Evolutionary conservation across 2,329 filamentous ascomycete genomes (phyloP).

Genomic region (Fusarium devonianum): DNA sequence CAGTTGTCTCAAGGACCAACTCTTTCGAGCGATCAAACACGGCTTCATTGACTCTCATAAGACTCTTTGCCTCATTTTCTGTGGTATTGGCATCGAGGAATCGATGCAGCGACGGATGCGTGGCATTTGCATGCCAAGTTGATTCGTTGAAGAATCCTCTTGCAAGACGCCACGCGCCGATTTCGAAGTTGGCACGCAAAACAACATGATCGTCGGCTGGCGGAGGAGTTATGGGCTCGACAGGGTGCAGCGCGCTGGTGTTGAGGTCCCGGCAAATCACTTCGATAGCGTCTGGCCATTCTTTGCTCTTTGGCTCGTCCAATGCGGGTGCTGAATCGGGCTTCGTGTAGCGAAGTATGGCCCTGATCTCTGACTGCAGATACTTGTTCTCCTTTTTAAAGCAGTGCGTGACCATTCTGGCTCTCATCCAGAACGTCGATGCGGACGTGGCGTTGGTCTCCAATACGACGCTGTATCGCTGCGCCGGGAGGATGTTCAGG

Average conservation of each 20-base stretch:
- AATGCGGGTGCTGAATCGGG: neutral
- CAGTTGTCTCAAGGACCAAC: conserved; percentile 58
- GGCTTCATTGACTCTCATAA: conserved; percentile 42
- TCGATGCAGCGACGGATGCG: conserved; percentile 47
- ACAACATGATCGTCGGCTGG: conserved; percentile 52
- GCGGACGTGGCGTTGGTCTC: conserved; percentile 30
- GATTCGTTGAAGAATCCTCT: conserved; percentile 63
- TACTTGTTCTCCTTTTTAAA: conserved; percentile 45
- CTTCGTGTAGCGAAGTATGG: conserved; percentile 43
- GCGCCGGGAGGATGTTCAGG: conserved; percentile 26
- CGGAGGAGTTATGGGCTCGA: conserved; percentile 46
- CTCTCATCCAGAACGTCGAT: conserved; percentile 71
- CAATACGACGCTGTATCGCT: conserved; percentile 32
- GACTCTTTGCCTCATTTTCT: conserved; percentile 8
- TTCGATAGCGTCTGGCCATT: conserved; percentile 58
- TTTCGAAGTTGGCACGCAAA: conserved; percentile 62
- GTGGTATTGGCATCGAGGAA: conserved; percentile 41
- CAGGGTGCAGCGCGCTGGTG: conserved; percentile 54
- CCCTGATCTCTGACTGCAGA: conserved; percentile 44
- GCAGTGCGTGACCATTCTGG: conserved; percentile 54
- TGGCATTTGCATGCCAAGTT: conserved; percentile 53
- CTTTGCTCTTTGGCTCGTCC: conserved; percentile 49
- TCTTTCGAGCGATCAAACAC: conserved; percentile 43
- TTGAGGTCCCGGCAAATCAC: conserved; percentile 62
- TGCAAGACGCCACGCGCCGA: conserved; percentile 59